Evolutionary conservation across 2,329 filamentous ascomycete genomes (phyloP).

Genomic region (Sporothrix schenckii): DNA sequence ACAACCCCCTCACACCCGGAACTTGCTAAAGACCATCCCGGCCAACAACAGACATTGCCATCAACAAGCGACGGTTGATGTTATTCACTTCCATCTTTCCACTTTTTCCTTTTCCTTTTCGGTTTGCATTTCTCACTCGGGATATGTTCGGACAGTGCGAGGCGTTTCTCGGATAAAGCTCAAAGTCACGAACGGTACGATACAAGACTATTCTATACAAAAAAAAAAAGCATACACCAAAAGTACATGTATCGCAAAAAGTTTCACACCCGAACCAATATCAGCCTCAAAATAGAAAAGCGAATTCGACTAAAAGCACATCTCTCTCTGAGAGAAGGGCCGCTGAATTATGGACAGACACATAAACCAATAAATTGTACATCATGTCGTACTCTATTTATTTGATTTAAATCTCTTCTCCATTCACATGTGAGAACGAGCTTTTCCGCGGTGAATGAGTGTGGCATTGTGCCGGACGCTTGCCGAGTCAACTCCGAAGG

Average conservation of each 20-base stretch:
- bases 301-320: background rate
- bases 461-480: background rate
- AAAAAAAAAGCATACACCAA: background rate
- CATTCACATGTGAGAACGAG: too few species aligned
- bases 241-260: background rate
- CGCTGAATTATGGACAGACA: background rate
- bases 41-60: background rate
- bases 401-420: background rate
- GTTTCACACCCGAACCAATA: too few species aligned
- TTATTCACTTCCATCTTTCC: background rate
- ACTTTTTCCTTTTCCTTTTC: background rate
- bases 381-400: too few species aligned
- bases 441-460: background rate
- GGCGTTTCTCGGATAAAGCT: conserved; percentile 17
- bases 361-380: background rate
- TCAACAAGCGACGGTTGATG: background rate
- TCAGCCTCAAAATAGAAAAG: background rate
- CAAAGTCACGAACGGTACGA: conserved; percentile 5
- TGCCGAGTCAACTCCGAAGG: conserved; percentile 22
- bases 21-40: background rate
- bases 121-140: background rate
- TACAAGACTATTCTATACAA: background rate
- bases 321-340: background rate
- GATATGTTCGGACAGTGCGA: conserved; percentile 22
- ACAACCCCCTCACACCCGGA: too few species aligned